Evolutionary conservation across 2,329 filamentous ascomycete species (phyloP), one percentile per base, ranked within the genome.

Genomic region (Arthrobotrys iridis): DNA sequence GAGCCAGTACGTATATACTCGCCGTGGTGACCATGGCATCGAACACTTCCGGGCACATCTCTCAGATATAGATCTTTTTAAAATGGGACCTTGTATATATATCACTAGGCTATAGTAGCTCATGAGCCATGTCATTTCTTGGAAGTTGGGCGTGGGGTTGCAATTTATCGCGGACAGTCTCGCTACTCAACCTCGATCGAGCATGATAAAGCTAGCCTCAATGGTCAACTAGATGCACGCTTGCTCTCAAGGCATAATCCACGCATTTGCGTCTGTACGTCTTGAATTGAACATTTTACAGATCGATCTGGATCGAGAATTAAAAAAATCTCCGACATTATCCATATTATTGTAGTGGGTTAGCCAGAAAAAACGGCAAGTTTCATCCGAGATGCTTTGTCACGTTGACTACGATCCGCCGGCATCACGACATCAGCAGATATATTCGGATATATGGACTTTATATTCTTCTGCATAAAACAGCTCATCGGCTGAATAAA

Each of bases 401-500:
- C 50, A 55, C n/a, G n/a, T n/a, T n/a, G n/a, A 30, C 50, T 37
- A 55, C 30, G 28, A 37, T 11, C 48, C 15, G 30, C 37, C 30
- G 30, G 18, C 8, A 55, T 37, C 30, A 30, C 50, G 50, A 55
- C 28, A 55, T 55, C 8, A 37, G 10, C 8, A 43, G 35, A 55
- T 55, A 37, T 37, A 55, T 55, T 37, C 30, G 30, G 30, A 37
- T 37, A 55, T 55, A 55, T 55, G 7, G 2, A 35, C 13, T 37
- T 37, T 22, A 55, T 55, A 55, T 37, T 37, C 18, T 8, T 55
- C 8, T 55, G 50, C 50, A 55, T 55, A 55, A 55, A 55, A 28
- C 37, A 35, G 50, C 50, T 55, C 50, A 43, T 28, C 55, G 65
- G 65, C 45, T 70, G 65, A 70, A 70, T 70, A 46, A 15, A 46